Evolutionary conservation across 441 rosid genomes (phyloP).

Genomic region (Erysimum cheiri): DNA sequence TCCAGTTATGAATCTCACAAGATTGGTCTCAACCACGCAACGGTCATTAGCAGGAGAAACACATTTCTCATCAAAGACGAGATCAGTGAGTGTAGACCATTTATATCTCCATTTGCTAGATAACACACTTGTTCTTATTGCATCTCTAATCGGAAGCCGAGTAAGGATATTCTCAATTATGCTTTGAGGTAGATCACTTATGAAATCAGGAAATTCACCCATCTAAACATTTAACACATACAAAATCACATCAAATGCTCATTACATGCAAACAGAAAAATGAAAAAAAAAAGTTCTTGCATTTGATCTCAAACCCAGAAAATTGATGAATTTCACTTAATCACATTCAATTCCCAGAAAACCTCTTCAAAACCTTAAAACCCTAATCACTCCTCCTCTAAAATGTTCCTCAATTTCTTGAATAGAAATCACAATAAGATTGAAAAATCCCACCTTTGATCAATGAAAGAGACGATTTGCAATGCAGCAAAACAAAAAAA

Average conservation of each 20-base stretch:
- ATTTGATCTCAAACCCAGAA: conserved; percentile 7
- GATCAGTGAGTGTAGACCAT: conserved; percentile 73
- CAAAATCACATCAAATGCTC: not conserved
- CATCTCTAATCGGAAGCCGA: conserved; percentile 72
- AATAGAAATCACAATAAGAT: not conserved
- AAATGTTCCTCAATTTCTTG: not conserved
- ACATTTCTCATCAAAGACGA: conserved; percentile 73
- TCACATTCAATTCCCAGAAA: conserved; percentile 20
- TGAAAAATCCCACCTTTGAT: not conserved
- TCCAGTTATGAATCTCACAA: conserved; percentile 67
- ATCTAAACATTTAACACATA: conserved; percentile 39
- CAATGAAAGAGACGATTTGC: conserved; percentile 1
- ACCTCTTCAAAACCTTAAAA: conserved; percentile 9
- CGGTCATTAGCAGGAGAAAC: conserved; percentile 48
- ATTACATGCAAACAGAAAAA: not conserved
- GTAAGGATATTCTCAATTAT: conserved; percentile 76
- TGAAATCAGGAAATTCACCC: conserved; percentile 58
- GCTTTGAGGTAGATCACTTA: conserved; percentile 73
- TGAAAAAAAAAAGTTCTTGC: not conserved
- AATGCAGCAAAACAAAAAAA: conserved; percentile 19
- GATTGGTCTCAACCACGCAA: conserved; percentile 48
- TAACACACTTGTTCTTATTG: conserved; percentile 71
- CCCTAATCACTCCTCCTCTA: not conserved
- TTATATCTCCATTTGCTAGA: conserved; percentile 86
- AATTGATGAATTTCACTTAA: not conserved